Evolutionary conservation across 2,329 filamentous ascomycete species (phyloP).

Genomic region (Sporothrix inflata): DNA sequence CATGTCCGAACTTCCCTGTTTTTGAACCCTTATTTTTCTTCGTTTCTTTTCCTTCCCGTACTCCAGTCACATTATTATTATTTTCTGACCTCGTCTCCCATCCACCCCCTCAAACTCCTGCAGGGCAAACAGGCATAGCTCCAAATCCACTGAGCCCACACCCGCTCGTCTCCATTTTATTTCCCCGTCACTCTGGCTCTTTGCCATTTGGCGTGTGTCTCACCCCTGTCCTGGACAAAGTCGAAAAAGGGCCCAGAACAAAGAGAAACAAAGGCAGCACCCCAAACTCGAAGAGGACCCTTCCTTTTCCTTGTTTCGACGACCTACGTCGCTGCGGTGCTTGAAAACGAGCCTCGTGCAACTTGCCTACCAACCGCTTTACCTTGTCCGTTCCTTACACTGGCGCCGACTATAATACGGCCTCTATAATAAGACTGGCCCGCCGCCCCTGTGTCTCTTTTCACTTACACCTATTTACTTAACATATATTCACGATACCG

Average conservation of each 20-base stretch:
- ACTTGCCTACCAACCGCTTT: neutral
- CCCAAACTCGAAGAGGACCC: conserved; percentile 1
- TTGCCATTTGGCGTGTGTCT: neutral
- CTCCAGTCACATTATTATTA: neutral
- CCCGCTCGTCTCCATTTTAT: neutral
- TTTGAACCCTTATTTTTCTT: neutral
- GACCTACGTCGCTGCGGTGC: neutral
- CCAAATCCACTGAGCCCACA: no score
- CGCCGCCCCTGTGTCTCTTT: neutral
- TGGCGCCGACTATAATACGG: neutral
- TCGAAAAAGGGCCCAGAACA: conserved; percentile 15
- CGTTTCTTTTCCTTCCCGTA: neutral
- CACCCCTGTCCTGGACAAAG: conserved; percentile 6
- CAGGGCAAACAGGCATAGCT: conserved; percentile 19
- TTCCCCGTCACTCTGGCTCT: neutral
- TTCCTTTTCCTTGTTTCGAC: neutral
- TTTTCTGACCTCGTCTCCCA: neutral
- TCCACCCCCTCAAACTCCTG: neutral
- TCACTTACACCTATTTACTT: neutral
- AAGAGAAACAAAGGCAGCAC: neutral
- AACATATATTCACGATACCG: neutral
- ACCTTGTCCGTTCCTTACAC: neutral
- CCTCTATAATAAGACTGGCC: conserved; percentile 13
- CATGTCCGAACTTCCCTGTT: conserved; percentile 6
- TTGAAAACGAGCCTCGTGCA: neutral